Evolutionary conservation across 495 filamentous ascomycete species (phyloP).

Genomic region (Hypomontagnella submonticulosa): DNA sequence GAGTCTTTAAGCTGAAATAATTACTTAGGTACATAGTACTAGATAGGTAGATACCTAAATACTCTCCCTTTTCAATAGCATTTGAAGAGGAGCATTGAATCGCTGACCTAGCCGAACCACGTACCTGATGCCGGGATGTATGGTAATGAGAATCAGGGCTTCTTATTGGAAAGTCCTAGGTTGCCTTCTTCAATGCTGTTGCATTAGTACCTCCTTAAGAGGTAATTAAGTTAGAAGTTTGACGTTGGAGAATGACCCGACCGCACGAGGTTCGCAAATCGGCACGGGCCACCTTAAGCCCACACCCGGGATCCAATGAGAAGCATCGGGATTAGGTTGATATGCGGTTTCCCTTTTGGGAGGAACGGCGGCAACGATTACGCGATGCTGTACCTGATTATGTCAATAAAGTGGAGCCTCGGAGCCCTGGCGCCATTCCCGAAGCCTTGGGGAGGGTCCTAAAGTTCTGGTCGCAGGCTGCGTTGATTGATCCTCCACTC

Average conservation of each 20-base stretch:
- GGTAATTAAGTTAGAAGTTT: conserved; percentile 29
- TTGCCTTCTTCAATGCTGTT: conserved; percentile 16
- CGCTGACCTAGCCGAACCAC: not conserved
- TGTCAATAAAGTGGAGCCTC: conserved; percentile 35
- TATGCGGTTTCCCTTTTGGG: conserved; percentile 34
- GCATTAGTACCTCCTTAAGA: conserved; percentile 26
- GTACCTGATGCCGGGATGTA: conserved; percentile 15
- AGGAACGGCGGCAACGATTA: conserved; percentile 36
- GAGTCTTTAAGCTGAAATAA: conserved; percentile 9
- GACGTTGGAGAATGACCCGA: conserved; percentile 39
- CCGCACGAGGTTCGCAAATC: conserved; percentile 36
- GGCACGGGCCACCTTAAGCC: conserved; percentile 38
- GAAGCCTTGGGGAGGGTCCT: conserved; percentile 27
- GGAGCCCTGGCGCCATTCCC: conserved; percentile 40
- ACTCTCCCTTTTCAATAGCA: too few relatives aligned
- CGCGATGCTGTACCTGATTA: conserved; percentile 43
- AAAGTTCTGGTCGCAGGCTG: not conserved
- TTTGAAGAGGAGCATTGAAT: too few relatives aligned
- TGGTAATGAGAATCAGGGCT: conserved; percentile 9
- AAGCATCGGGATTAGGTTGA: conserved; percentile 28
- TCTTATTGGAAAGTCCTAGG: conserved; percentile 21
- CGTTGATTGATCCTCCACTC: conserved; percentile 30
- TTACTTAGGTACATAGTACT: not conserved
- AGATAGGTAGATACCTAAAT: too few relatives aligned
- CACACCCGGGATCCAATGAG: conserved; percentile 39